Evolutionary conservation across 805 yeast species (phyloP).

Genomic region (Wickerhamomyces subpelliculosus): DNA sequence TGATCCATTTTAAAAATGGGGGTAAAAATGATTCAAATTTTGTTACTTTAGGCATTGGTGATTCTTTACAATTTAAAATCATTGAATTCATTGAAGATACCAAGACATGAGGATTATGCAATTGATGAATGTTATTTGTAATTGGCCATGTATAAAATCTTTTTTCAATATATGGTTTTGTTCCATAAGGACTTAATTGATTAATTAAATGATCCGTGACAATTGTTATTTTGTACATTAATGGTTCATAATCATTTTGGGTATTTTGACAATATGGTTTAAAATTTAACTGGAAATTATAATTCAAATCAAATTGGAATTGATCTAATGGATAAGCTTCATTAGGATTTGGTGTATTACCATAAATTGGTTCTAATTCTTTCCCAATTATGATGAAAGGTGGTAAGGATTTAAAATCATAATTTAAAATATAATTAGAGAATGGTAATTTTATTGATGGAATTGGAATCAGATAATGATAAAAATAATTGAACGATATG

Average conservation of each 20-base stretch:
- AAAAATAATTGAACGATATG: constrained; percentile 19
- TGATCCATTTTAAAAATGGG: constrained; percentile 10
- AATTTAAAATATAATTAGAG: constrained; percentile 13
- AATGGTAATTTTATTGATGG: constrained; percentile 16
- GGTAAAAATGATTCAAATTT: constrained; percentile 8
- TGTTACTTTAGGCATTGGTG: neutral
- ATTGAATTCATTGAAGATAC: constrained; percentile 16
- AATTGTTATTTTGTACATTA: constrained; percentile 17
- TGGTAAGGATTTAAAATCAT: constrained; percentile 12
- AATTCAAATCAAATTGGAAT: constrained; percentile 9
- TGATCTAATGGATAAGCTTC: constrained; percentile 2
- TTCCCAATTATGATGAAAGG: constrained; percentile 18
- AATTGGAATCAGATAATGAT: constrained; percentile 16
- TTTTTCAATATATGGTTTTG: constrained; percentile 9
- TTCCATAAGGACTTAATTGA: constrained; percentile 10
- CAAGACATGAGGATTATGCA: constrained; percentile 12
- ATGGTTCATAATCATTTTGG: constrained; percentile 5
- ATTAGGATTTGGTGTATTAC: constrained; percentile 8
- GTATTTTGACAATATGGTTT: constrained; percentile 8
- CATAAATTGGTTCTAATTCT: constrained; percentile 9
- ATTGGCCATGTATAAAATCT: constrained; percentile 18
- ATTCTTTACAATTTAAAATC: constrained; percentile 9
- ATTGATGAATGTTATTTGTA: constrained; percentile 17
- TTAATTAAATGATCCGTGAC: constrained; percentile 11
- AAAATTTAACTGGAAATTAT: constrained; percentile 14